Conservation (phyloP, 257 asterid genomes). For the Anisodus acutangulus region DNA sequence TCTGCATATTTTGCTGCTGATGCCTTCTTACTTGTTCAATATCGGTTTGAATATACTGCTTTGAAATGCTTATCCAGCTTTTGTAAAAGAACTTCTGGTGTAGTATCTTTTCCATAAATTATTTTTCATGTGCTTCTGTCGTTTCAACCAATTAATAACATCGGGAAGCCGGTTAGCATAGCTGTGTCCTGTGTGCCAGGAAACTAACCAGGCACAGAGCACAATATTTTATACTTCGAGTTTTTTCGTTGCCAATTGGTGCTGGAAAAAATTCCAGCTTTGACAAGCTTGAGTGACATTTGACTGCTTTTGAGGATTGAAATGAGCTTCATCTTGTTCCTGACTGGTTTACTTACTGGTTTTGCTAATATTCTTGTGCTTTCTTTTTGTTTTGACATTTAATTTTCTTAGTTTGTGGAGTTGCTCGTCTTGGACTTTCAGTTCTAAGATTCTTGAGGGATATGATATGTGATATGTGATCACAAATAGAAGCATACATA, state of each 20-base stretch:
- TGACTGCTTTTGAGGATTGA: background rate
- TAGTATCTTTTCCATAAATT: background rate
- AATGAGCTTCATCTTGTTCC: background rate
- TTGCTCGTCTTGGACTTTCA: too few species aligned
- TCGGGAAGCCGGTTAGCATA: background rate
- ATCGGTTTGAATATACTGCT: background rate
- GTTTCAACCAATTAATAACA: background rate
- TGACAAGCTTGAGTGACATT: background rate
- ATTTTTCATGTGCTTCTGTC: background rate
- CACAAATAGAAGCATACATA: too few species aligned
- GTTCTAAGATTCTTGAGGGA: too few species aligned
- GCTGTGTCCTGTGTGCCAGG: background rate
- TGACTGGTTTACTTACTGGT: background rate
- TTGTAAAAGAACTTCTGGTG: background rate
- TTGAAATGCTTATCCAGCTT: conserved; percentile 1
- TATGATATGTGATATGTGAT: too few species aligned
- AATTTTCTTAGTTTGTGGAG: background rate
- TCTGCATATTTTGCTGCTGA: conserved; percentile 14
- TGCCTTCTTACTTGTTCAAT: background rate
- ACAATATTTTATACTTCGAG: background rate
- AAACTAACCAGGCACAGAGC: background rate
- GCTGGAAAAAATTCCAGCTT: background rate
- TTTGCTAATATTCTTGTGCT: background rate
- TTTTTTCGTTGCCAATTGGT: background rate
- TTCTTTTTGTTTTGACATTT: background rate